Base-by-base conservation (phyloP, 2,329 filamentous ascomycete species). In the Arthrobotrys sinensis region DNA sequence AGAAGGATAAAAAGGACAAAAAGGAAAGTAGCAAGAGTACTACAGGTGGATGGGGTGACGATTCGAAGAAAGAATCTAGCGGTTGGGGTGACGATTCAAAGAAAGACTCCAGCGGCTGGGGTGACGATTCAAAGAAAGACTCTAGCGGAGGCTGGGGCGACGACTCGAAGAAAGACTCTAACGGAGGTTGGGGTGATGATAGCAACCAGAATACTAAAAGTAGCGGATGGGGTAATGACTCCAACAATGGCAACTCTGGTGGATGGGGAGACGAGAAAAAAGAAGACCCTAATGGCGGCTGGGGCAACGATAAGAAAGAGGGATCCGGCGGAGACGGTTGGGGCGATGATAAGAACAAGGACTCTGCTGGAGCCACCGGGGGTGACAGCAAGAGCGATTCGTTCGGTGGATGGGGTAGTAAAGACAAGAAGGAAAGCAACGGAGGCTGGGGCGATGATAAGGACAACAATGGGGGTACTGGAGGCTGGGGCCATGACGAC, bases 241-340 rank as follows among this genome's bases (percentile, higher is more conserved):
- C 38, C 14, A 21, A 60, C 10, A 60, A 60, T 4, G 38, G 21
- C 21, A 16, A 57, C 28, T 4, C 24, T 28, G 46, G 53, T 28
- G 62, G 48, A 21, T 73, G 69, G 69, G 70, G 63, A 14, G 55
- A 38, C 24, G 36, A 55, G 24, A 45, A 45, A n/a, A 55, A 60
- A 11, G 63, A 66, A 8, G 43, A 60, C 46, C 45, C 43, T 36
- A n/a, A 28, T 16, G 21, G 36, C 2, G 7, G 32, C 5, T 48
- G 63, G 36, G 52, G 50, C 10, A 16, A 71, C 19, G 34, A 50
- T 34, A 19, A 64, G 45, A 55, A 52, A 21, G 50, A 62, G 7
- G 28, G 28, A 12, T 63, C 70, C 21, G 40, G 50, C 52, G 32
- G 2, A 2, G 24, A 38, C n/a, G 52, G 38, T 8, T 75, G 70